These are phyloP conservation scores for Chlamydomonas incerta DNA, from an alignment of 139 green algal species.

Conservation along the genomic window DNA sequence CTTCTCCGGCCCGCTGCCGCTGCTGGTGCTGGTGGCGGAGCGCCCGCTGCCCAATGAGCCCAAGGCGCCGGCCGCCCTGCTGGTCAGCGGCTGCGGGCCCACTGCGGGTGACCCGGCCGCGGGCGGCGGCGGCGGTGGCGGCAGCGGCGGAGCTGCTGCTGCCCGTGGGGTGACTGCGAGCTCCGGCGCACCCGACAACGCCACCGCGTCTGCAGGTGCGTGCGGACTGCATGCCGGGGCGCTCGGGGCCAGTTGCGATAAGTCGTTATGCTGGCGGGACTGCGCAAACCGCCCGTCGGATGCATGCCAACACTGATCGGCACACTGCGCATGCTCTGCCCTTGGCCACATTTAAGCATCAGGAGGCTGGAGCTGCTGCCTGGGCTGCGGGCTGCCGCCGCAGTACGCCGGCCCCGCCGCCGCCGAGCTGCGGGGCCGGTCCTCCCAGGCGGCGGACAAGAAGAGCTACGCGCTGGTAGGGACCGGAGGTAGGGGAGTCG, in stretches of 20 bases:
- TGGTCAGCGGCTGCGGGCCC: constrained; percentile 11
- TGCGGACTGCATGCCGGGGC: too few relatives aligned
- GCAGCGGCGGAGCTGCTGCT: background rate
- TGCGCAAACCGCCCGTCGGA: too few relatives aligned
- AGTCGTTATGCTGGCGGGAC: too few relatives aligned
- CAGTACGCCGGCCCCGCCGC: background rate
- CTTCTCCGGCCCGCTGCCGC: constrained; percentile 3
- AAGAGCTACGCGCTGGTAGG: constrained; percentile 19
- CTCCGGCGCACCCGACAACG: too few relatives aligned
- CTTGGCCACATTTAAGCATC: too few relatives aligned
- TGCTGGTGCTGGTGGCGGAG: constrained; percentile 2
- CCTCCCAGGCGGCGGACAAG: constrained; percentile 32
- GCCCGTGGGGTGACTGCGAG: too few relatives aligned
- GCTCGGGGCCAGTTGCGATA: too few relatives aligned
- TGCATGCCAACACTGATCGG: too few relatives aligned
- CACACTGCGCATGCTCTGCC: too few relatives aligned
- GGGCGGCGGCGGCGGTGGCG: background rate
- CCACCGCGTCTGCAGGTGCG: background rate
- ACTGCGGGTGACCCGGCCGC: too few relatives aligned
- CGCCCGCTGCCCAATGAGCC: constrained; percentile 19
- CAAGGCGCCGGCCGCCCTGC: background rate
- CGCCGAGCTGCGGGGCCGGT: constrained; percentile 23
- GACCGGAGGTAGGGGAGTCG: background rate
- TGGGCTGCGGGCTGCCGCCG: constrained; percentile 2
- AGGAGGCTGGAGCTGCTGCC: constrained; percentile 25